A percentile compares a stretch with the other conserved stretches of the same genome.
These are phyloP conservation scores for Gossypium davidsonii DNA, from an alignment of 441 rosid genomes.

Conservation along the genomic window DNA sequence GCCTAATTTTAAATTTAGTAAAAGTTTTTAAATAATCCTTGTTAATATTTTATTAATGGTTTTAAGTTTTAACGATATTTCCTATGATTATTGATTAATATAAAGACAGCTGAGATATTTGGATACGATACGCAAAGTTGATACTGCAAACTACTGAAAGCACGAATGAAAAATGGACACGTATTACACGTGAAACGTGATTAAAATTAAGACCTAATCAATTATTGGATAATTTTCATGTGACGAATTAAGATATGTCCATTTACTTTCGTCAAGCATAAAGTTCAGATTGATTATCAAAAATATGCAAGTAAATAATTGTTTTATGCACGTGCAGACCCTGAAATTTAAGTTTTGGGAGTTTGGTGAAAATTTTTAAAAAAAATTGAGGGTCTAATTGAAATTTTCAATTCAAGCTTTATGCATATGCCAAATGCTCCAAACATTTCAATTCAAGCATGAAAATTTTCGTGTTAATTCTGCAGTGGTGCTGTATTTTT, in stretches of 20 bases:
- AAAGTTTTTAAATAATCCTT: neutral
- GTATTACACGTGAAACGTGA: neutral
- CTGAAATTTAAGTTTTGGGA: no score
- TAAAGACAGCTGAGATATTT: neutral
- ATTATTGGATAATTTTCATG: neutral
- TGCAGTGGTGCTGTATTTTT: conserved; percentile 27
- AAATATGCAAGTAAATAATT: no score
- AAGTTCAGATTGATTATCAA: neutral
- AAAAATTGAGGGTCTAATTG: no score
- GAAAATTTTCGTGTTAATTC: conserved; percentile 20
- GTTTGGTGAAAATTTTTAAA: no score
- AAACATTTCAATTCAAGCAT: conserved; percentile 21
- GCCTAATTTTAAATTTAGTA: no score
- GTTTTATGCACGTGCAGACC: no score
- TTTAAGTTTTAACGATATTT: neutral
- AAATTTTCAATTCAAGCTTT: no score
- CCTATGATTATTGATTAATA: neutral
- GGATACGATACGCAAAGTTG: neutral
- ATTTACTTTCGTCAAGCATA: neutral
- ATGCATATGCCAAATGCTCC: conserved; percentile 21
- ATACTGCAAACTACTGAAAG: no score
- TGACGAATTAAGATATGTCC: neutral
- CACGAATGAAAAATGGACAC: neutral
- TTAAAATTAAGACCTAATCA: neutral
- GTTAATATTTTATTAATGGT: neutral